Base-by-base conservation (phyloP, 1,284 basidiomycete genomes). In the Pseudozyma sp. region DNA sequence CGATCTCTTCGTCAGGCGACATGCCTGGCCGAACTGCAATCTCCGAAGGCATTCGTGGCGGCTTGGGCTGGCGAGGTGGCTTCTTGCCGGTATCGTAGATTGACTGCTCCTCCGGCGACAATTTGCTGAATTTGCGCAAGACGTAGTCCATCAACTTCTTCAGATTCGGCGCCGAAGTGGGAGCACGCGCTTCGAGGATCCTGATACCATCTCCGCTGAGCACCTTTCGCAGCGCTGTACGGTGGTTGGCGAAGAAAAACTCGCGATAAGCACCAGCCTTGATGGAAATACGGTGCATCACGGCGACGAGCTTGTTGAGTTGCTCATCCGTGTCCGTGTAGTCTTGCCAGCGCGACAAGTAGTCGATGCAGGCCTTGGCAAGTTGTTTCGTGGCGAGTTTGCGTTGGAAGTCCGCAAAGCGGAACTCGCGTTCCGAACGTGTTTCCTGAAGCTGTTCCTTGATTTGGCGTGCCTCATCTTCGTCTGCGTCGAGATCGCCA, bases 281-380 rank as follows among this genome's bases (percentile, higher is more conserved):
- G 71, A 85, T 73, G 4, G 76, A 74, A 25, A 83, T 60, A 6
- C 83, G 70, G 52, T 85, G 81, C 68, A 82, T 77, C 39, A 85
- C 77, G 0, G 70, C 63, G 3, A 80, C 79, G 7, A 84, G 79
- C 50, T 62, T 70, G 48, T 56, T 62, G 18, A 85, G 77, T 56
- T 83, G 78, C 19, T 76, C 77, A 11, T 70, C 61, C 43, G 71
- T 60, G 16, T 69, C 65, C 12, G 58, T 39, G 59, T 66, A 81
- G 44, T 84, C 83, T 34, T 60, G 58, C 81, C 82, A 85, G 51
- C 80, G 71, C 3, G 50, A 16, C 4, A 85, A 65, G 52, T 81
- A 82, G 63, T 65, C 64, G 48, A 83, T 59, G 52, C 76, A 79
- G 12, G 83, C 79, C 34, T 81, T 77, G 31, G 77, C 73, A 8